Base-by-base conservation (phyloP, 2,329 filamentous ascomycete genomes). In the Myotisia sp. region DNA sequence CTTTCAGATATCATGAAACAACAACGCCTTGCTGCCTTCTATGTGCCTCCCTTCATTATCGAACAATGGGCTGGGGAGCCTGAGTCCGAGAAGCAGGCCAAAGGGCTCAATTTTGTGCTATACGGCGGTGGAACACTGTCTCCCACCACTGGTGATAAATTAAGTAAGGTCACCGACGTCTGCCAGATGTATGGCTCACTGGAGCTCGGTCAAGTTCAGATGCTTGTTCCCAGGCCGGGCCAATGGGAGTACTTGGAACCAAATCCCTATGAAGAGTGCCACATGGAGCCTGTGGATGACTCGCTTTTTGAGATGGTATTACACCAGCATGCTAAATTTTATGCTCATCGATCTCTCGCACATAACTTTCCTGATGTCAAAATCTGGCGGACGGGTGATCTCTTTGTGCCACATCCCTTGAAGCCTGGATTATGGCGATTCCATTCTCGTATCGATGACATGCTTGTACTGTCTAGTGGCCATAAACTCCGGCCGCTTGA, bases 401-500 rank as follows among this genome's bases (percentile, higher is more conserved):
- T 29, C 4, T 29, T 29, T 14, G 14, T 14, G 12, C 35, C 28
- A 4, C 40, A 42, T 23, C 40, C 40, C 9, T 24, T 7, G n/a
- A 29, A 33, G 16, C 29, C 27, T 6, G 31, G 32, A 10, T 9
- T 38, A n/a, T 42, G 38, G 40, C 22, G 31, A 3, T 41, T 37
- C 19, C 27, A 33, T 23, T 34, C 29, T 5, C 34, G 40, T 8
- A 32, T 30, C 6, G 38, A 42, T 29, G 40, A 42, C 30, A 35
- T 42, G 20, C 31, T 42, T 7, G 37, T 42, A 5, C 33, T 45
- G 18, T 33, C 30, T 9, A 45, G 24, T 21, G 26, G 38, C 12
- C 36, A 45, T 6, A 42, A 38, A 26, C 29, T 45, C 6, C 41
- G 36, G 32, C 43, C 43, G 12, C 35, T 45, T 12, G 39, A 40